Conservation (phyloP, 352 stramenopile species). For the Phytophthora nicotianae region DNA sequence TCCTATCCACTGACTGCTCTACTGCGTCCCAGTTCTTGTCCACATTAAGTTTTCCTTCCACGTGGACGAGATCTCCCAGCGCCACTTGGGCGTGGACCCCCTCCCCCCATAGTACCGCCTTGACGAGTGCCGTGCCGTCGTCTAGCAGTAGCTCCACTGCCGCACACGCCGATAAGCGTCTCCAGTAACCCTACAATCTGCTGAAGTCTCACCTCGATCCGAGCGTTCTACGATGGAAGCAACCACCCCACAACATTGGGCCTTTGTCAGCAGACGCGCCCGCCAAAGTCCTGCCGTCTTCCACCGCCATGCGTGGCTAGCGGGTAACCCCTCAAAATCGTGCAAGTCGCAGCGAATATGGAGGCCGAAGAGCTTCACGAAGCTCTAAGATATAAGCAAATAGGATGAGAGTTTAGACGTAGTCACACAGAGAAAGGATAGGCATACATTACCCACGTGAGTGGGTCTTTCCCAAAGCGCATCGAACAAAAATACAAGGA, state of each 20-base stretch:
- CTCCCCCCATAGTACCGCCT: conserved; percentile 55
- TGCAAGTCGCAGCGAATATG: conserved; percentile 50
- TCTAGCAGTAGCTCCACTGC: conserved; percentile 78
- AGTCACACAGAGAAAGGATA: background rate
- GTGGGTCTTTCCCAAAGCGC: background rate
- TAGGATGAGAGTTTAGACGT: background rate
- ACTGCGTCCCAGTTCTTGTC: conserved; percentile 46
- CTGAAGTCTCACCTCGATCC: conserved; percentile 52
- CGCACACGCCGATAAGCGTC: background rate
- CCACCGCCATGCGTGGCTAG: conserved; percentile 64
- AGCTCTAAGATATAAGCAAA: conserved; percentile 44
- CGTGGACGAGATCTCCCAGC: conserved; percentile 74
- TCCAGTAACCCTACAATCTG: no score
- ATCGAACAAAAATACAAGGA: no score
- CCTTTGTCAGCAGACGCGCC: conserved; percentile 65
- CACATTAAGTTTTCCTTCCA: conserved; percentile 78
- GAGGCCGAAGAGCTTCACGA: conserved; percentile 62
- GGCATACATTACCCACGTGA: background rate
- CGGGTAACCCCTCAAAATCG: conserved; percentile 54
- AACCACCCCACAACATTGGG: conserved; percentile 64
- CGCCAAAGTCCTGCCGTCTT: conserved; percentile 21
- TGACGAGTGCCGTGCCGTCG: conserved; percentile 71
- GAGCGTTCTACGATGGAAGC: conserved; percentile 58
- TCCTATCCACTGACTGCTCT: conserved; percentile 24
- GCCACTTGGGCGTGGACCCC: conserved; percentile 4